Base-by-base conservation (phyloP, 129 eudicot species). In the Tagetes erecta region DNA sequence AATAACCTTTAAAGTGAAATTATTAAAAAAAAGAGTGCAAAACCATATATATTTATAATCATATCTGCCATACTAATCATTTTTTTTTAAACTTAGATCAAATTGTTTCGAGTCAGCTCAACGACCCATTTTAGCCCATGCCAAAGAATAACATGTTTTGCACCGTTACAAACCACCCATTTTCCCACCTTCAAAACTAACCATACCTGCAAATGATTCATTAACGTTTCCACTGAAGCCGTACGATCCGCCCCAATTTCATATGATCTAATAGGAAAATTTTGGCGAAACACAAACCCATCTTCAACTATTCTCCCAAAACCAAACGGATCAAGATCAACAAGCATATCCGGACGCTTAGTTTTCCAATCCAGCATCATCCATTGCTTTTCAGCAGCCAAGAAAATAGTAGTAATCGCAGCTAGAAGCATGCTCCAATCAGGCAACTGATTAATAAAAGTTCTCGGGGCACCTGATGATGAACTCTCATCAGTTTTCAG, bases 381-480 rank as follows among this genome's bases (percentile, higher is more conserved):
- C 99, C 97, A 94, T 73, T 94, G 99, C 86, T 94, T 94, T 75
- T 94, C 99, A 6, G 99, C 99, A 50, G 99, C 99, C 86, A 94
- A 84, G 77, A 94, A 94, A 40, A 94, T 83, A 5, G 99, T 94
- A 0, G 99, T 94, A 37, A 94, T 94, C 8, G 99, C 99, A 82
- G 97, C 99, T 72, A 94, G 97, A 13, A 94, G 97, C 99, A 94
- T 94, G 80, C 99, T 88, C 99, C 99, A 94, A 81, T 94, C 99
- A 53, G 99, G 99, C 62, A 94, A 77, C 42, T 88, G 96, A 72
- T 94, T 94, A 74, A 94, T 94, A 71, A 94, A 94, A 38, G 99
- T 94, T 82, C 99, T 86, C 0, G 97, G 94, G 5, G 96, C 88
- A 81, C 87, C 85, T 11, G 93, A 91, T 11, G 84, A 38, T 12